These are phyloP conservation scores for Psilocybe subaeruginosa DNA, from an alignment of 768 basidiomycete species.

Conservation along the genomic window DNA sequence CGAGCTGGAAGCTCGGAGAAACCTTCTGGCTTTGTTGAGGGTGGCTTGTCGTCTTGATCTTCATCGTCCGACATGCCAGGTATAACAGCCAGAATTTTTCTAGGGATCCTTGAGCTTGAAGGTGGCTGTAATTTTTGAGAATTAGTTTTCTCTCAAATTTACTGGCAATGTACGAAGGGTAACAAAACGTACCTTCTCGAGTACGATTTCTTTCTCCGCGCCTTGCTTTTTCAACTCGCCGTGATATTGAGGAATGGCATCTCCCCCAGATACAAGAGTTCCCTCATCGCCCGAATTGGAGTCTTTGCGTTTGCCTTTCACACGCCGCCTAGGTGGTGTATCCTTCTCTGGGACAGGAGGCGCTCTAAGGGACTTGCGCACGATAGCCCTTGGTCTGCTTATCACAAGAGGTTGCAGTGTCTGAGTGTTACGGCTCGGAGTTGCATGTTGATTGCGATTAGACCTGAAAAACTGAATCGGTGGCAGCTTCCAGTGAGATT, in stretches of 20 bases:
- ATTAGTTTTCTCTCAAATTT: neutral
- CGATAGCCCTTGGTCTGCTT: neutral
- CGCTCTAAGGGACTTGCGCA: neutral
- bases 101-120: neutral
- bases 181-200: neutral
- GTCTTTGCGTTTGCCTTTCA: neutral
- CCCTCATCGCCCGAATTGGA: neutral
- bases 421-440: neutral
- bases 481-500: neutral
- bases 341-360: neutral
- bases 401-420: neutral
- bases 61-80: slow-evolving; percentile 14
- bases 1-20: neutral
- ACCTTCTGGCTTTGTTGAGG: neutral
- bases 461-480: neutral
- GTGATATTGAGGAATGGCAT: neutral
- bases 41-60: neutral
- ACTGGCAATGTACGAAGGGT: neutral
- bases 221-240: neutral
- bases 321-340: neutral
- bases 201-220: neutral
- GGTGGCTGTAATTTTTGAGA: neutral
- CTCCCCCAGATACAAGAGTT: neutral
- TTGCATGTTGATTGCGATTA: neutral
- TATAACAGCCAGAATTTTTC: slow-evolving; percentile 9